phyloP scores from a whole-genome alignment of 2,329 filamentous ascomycete genomes.

The Lachnellula arida region DNA sequence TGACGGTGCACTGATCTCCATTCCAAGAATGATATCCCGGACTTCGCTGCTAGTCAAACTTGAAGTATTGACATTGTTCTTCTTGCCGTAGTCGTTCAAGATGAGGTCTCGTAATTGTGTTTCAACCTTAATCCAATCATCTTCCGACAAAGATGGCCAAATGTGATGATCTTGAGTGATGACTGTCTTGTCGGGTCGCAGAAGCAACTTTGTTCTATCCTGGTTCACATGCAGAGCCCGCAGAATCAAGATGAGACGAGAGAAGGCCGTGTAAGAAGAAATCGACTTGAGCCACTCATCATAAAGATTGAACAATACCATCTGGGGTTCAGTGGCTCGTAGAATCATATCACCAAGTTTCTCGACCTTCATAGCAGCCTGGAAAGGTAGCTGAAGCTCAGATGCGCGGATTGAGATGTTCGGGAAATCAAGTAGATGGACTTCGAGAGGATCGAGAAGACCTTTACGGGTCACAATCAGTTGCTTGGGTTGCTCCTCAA shows the following conservation, averaged over 20 bases:
- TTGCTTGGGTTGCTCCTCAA: slow-evolving; percentile 98
- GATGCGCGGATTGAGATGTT: slow-evolving; percentile 98
- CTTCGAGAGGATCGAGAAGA: slow-evolving; percentile 92
- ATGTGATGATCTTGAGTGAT: slow-evolving; percentile 99
- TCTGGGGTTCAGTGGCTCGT: slow-evolving; percentile 96
- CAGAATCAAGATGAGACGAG: slow-evolving; percentile 85
- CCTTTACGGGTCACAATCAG: slow-evolving; percentile 97
- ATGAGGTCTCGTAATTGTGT: slow-evolving; percentile 93
- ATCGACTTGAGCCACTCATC: slow-evolving; percentile 99
- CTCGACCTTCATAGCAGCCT: slow-evolving; percentile 99
- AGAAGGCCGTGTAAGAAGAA: slow-evolving; percentile 98
- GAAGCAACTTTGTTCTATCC: slow-evolving; percentile 94
- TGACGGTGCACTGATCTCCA: slow-evolving; percentile 98
- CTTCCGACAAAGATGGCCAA: slow-evolving; percentile 89
- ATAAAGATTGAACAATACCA: slow-evolving; percentile 98
- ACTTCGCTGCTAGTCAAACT: slow-evolving; percentile 96
- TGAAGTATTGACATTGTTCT: slow-evolving; percentile 99
- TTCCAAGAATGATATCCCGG: slow-evolving; percentile 95
- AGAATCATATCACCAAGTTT: slow-evolving; percentile 99
- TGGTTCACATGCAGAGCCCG: slow-evolving; percentile 95
- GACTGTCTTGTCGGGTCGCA: slow-evolving; percentile 94
- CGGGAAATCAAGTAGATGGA: slow-evolving; percentile 95
- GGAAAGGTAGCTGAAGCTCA: slow-evolving; percentile 95
- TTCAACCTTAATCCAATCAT: slow-evolving; percentile 99
- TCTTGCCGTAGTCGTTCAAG: slow-evolving; percentile 97